Conservation (phyloP, 768 basidiomycete genomes). For the Agaricus subrufescens region DNA sequence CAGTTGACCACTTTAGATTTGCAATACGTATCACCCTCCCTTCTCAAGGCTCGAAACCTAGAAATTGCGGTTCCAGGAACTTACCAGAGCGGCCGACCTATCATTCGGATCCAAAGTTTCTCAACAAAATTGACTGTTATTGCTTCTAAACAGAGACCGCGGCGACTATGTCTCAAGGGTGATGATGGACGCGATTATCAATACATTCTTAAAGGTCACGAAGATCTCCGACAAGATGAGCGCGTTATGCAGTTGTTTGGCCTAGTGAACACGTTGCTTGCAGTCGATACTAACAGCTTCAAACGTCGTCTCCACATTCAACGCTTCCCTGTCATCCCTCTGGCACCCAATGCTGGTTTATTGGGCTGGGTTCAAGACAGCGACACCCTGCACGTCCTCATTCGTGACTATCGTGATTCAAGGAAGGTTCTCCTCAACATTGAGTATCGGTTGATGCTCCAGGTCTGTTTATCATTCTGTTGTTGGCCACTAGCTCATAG, state of each 20-base stretch:
- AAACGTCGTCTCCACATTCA: conserved; percentile 95
- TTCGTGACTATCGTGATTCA: conserved; percentile 93
- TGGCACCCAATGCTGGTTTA: conserved; percentile 93
- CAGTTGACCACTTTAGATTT: conserved; percentile 86
- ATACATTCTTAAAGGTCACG: conserved; percentile 93
- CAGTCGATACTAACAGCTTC: conserved; percentile 91
- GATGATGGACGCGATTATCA: conserved; percentile 93
- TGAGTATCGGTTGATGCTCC: conserved; percentile 97
- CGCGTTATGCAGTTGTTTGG: conserved; percentile 99
- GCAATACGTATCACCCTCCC: conserved; percentile 93
- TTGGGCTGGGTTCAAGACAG: conserved; percentile 95
- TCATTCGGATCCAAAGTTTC: conserved; percentile 81
- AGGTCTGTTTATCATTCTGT: conserved; percentile 45
- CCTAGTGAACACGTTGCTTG: conserved; percentile 90
- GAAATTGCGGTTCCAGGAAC: conserved; percentile 97
- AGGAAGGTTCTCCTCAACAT: conserved; percentile 96
- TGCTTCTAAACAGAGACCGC: conserved; percentile 93
- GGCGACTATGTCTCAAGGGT: conserved; percentile 81
- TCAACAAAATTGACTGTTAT: conserved; percentile 90
- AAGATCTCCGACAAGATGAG: conserved; percentile 98
- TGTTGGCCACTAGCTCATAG: conserved; percentile 1
- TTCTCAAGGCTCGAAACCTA: conserved; percentile 84
- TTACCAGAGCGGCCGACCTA: conserved; percentile 82
- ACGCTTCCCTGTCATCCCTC: conserved; percentile 85
- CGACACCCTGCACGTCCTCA: conserved; percentile 93